Evolutionary conservation across 179 eudicot genomes (phyloP).

Genomic region (Spergularia azorica): DNA sequence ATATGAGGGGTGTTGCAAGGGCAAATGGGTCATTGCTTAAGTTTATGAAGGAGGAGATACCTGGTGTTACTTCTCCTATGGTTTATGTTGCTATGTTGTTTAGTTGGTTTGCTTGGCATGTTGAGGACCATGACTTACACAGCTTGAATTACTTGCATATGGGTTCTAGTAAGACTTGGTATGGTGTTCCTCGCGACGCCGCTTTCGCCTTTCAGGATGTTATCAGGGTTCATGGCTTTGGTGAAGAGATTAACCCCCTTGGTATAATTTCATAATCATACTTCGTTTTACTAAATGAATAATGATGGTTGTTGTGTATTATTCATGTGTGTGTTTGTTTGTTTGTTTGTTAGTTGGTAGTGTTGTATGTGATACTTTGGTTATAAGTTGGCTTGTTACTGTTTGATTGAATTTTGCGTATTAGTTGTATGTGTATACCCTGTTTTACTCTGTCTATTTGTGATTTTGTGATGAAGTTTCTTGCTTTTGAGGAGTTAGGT

Average conservation of each 20-base stretch:
- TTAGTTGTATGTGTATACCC: background rate
- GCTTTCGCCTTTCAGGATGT: conserved; percentile 94
- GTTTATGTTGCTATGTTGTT: conserved; percentile 93
- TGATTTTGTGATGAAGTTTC: background rate
- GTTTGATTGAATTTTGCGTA: background rate
- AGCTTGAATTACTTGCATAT: conserved; percentile 94
- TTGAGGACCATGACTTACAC: conserved; percentile 95
- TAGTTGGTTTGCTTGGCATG: conserved; percentile 99
- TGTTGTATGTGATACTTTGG: background rate
- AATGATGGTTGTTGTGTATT: background rate
- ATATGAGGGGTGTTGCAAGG: conserved; percentile 93
- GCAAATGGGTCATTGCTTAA: conserved; percentile 75
- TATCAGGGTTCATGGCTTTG: conserved; percentile 82
- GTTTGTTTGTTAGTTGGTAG: background rate
- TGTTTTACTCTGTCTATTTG: background rate
- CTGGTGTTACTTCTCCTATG: conserved; percentile 98
- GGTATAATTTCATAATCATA: conserved; percentile 50
- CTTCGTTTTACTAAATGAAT: background rate
- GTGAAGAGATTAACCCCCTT: conserved; percentile 94
- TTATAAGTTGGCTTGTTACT: conserved; percentile 9
- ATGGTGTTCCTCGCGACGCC: conserved; percentile 88
- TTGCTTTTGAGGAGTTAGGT: background rate
- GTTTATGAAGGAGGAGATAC: conserved; percentile 98
- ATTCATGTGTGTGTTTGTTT: background rate
- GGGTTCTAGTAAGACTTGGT: conserved; percentile 98